Percentiles rank a stretch among this genome's conserved stretches.
phyloP scores from a whole-genome alignment of 2,329 filamentous ascomycete species.

The Fusarium pininemorale region DNA sequence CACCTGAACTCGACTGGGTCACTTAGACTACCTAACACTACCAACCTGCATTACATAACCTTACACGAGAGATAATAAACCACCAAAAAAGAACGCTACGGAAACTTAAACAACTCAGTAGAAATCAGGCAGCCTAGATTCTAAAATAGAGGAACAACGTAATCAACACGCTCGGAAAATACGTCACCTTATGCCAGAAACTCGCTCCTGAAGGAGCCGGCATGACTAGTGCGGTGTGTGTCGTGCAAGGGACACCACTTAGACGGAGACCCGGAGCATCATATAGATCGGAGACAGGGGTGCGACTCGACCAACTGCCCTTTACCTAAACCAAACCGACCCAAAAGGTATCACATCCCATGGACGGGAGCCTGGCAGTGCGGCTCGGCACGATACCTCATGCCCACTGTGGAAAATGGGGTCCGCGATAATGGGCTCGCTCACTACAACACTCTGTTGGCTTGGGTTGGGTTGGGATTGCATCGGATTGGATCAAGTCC shows the following conservation, averaged over 20 bases:
- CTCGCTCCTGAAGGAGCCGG: constrained; percentile 1
- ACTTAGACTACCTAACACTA: not conserved
- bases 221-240: constrained; percentile 3
- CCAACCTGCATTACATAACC: not conserved
- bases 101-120: not conserved
- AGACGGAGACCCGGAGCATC: constrained; percentile 17
- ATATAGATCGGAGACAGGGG: constrained; percentile 21
- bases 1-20: not conserved
- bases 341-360: constrained; percentile 25
- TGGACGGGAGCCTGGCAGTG: constrained; percentile 42
- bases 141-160: constrained; percentile 1
- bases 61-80: not conserved
- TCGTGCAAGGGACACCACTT: constrained; percentile 1
- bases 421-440: constrained; percentile 1
- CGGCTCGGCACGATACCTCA: constrained; percentile 38
- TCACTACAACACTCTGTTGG: constrained; percentile 11
- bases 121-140: constrained; percentile 7
- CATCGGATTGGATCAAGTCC: not conserved
- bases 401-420: constrained; percentile 13
- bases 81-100: not conserved
- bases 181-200: not conserved
- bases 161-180: not conserved
- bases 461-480: constrained; percentile 10
- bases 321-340: not conserved
- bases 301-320: not conserved